Percentiles rank a stretch among this genome's conserved stretches.
Conservation (phyloP, 2,329 filamentous ascomycete species). For the Paraphaeosphaeria minitans region DNA sequence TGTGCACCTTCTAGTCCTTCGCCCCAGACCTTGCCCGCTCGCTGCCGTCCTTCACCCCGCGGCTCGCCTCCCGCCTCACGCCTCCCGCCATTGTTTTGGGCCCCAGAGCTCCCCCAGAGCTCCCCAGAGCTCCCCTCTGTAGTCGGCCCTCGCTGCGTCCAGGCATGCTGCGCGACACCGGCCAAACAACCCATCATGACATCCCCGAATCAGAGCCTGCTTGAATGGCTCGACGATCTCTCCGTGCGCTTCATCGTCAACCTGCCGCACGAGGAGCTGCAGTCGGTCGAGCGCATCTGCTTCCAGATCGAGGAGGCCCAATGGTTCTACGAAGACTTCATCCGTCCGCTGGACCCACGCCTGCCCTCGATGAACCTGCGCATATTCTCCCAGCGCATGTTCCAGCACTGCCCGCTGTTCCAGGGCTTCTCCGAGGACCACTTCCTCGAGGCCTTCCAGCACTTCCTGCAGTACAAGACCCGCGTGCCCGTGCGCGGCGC, state of each 20-base stretch:
- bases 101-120: slow-evolving; percentile 12
- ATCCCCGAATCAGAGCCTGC: slow-evolving; percentile 80
- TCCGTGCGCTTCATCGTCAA: slow-evolving; percentile 99
- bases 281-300: slow-evolving; percentile 89
- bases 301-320: slow-evolving; percentile 99
- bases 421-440: slow-evolving; percentile 78
- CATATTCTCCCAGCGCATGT: slow-evolving; percentile 86
- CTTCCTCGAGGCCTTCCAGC: slow-evolving; percentile 82
- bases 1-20: slow-evolving; percentile 26
- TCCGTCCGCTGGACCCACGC: slow-evolving; percentile 83
- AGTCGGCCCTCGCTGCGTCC: slow-evolving; percentile 23
- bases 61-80: too few species aligned
- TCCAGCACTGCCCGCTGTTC: slow-evolving; percentile 90
- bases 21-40: slow-evolving; percentile 13
- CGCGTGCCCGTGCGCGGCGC: slow-evolving; percentile 91
- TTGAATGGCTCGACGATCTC: slow-evolving; percentile 97
- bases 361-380: slow-evolving; percentile 85
- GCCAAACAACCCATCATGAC: slow-evolving; percentile 64
- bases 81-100: background rate
- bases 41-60: slow-evolving; percentile 3
- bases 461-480: slow-evolving; percentile 94
- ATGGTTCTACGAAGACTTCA: slow-evolving; percentile 99
- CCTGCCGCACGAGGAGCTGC: slow-evolving; percentile 87
- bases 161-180: slow-evolving; percentile 66
- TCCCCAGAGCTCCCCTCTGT: slow-evolving; percentile 11